Evolutionary conservation across 2,329 filamentous ascomycete genomes (phyloP), one percentile per base, ranked within the genome.

Genomic region (Sporothrix sp.): DNA sequence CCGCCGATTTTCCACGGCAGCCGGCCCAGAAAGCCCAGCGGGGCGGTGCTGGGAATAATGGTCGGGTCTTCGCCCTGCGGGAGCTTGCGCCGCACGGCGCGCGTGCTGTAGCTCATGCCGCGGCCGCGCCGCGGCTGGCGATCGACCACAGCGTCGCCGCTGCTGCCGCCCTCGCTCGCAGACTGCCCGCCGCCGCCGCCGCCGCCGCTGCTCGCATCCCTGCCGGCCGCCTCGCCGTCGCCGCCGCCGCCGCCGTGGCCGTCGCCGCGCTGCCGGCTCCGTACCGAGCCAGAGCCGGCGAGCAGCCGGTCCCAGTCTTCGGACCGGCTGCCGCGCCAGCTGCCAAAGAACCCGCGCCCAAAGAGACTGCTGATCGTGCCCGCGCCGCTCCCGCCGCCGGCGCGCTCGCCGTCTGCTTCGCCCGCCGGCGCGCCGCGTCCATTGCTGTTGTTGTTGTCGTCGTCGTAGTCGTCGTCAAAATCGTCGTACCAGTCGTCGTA

Each of bases 401-500:
- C 40, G 9, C 36, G 18, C 4, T 13, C 16, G 3, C 30, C 33
- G 11, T 21, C 50, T 30, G 25, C 74, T 44, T 76, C 72, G 52
- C 95, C 87, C 89, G 89, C 95, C 65, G 95, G 90, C 1, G 32
- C 45, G 6, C 47, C 52, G n/a, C 55, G 49, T 16, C 52, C 60
- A 14, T 69, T 66, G 50, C 77, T 73, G 54, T 95, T 10, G 25
- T 28, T 28, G 25, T 69, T 66, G 50, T 77, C 73, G 54, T 95
- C 25, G 25, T 28, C 10, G 25, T 28, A 28, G 14, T 69, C 66
- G 49, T 74, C 71, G 48, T 79, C 65, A 44, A 74, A 70, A 44
- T 79, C 76, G 50, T 77, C 73, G 54, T 95, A 88, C 91, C 91
- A 97, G 66, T 96, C 91, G 66, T 96, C 91, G 70, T 97, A 97